These are phyloP conservation scores for Aspergillus tamarii DNA, from an alignment of 2,329 filamentous ascomycete species.

Conservation along the genomic window DNA sequence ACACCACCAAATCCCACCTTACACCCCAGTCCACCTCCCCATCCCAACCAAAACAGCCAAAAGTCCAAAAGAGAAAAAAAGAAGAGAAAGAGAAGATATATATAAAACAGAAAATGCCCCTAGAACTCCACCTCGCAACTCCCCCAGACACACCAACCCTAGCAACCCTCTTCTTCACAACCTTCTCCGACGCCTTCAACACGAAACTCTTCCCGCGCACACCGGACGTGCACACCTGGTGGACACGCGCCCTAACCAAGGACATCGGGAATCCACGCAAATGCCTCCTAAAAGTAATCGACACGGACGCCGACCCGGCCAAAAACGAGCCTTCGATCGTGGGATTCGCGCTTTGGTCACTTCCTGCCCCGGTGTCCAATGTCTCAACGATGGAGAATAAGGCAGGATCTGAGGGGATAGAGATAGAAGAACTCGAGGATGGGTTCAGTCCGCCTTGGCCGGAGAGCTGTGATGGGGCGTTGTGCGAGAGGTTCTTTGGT, in stretches of 20 bases:
- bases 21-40: background rate
- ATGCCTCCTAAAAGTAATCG: constrained; percentile 17
- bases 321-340: constrained; percentile 8
- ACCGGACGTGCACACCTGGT: constrained; percentile 27
- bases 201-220: constrained; percentile 28
- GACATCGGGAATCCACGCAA: background rate
- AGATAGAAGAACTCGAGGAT: background rate
- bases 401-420: background rate
- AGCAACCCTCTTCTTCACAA: constrained; percentile 25
- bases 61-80: background rate
- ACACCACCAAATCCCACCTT: background rate
- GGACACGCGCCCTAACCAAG: constrained; percentile 11
- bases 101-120: constrained; percentile 17
- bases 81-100: background rate
- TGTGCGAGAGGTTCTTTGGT: constrained; percentile 27
- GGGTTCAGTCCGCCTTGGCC: constrained; percentile 17
- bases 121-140: constrained; percentile 17
- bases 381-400: background rate
- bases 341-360: constrained; percentile 32
- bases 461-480: constrained; percentile 17
- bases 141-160: constrained; percentile 23
- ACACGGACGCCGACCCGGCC: constrained; percentile 16
- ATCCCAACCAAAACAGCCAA: background rate
- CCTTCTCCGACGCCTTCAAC: constrained; percentile 28
- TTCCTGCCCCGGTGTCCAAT: constrained; percentile 11